Base-by-base conservation (phyloP, 2,329 filamentous ascomycete species). In the Aspergillus udagawae region DNA sequence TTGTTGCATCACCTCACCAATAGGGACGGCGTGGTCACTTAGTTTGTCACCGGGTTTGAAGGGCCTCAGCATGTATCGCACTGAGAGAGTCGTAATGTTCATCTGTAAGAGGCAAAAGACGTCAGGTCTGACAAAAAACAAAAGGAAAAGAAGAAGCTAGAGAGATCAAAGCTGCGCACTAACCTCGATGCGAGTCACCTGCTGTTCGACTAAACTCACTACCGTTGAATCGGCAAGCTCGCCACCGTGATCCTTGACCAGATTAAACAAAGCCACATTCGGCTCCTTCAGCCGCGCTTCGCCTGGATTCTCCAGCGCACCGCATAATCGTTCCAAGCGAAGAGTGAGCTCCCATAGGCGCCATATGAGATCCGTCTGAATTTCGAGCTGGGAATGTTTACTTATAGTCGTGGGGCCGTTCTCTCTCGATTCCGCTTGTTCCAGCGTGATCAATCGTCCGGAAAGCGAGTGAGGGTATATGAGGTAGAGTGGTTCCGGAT, bases 131-230 rank as follows among this genome's bases (percentile, higher is more conserved):
- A 45, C 3, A 12, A 1, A 29, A 29, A 29, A 12, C 28, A 29
- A 29, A 12, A 12, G 41, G 9, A 1, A 17, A 10, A 55, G 38
- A 12, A n/a, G 20, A 21, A 55, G 51, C 41, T 29, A 25, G 7
- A n/a, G 28, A 48, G 7, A 23, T 21, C 9, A 23, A 51, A 50
- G 53, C 35, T 10, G 28, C n/a, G 17, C 2, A 77, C 87, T 76
- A 80, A 95, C 92, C 86, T 99, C 94, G 72, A 99, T 95, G 68
- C 94, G 86, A 72, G 90, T 92, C 65, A 99, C 89, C 81, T 97
- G 92, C 71, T 97, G 92, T 72, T 96, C 92, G 73, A 97, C 83
- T 68, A 99, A 91, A 68, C 91, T 92, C 55, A 96, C 77, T 74
- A 97, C 79, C 74, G 96, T 93, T 53, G 85, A 82, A 79, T 97